Percentiles rank a stretch among this genome's conserved stretches.
phyloP scores from a whole-genome alignment of 345 rosid genomes.

The Zanthoxylum bungeanum region DNA sequence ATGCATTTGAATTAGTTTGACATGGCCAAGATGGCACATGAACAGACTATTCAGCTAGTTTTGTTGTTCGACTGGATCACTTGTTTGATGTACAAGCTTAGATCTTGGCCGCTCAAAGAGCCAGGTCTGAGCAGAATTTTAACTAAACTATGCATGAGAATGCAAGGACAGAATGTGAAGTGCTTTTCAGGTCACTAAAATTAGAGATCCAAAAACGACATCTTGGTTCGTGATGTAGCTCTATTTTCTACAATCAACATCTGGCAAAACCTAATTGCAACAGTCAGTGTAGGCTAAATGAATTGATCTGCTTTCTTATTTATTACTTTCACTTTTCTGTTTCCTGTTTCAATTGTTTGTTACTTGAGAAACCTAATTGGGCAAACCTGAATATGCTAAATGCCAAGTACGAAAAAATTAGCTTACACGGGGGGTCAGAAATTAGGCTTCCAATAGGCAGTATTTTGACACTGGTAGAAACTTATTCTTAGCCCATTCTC shows the following conservation, averaged over 20 bases:
- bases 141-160: neutral
- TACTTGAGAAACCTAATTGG: neutral
- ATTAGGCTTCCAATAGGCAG: too few species aligned
- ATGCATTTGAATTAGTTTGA: neutral
- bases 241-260: neutral
- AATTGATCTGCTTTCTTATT: neutral
- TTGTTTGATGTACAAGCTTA: neutral
- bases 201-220: neutral
- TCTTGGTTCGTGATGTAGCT: neutral
- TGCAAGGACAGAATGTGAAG: neutral
- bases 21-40: neutral
- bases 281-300: neutral
- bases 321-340: neutral
- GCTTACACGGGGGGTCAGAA: too few species aligned
- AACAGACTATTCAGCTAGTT: neutral
- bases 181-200: neutral
- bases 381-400: too few species aligned
- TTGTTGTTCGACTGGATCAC: constrained; percentile 7
- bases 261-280: neutral
- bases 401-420: too few species aligned
- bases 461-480: too few species aligned
- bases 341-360: neutral
- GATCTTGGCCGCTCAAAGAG: neutral
- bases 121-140: neutral
- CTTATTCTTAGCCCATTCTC: too few species aligned